Evolutionary conservation across 1,284 basidiomycete genomes (phyloP), one percentile per base, ranked within the genome.

Genomic region (Boletellus deceptivus): DNA sequence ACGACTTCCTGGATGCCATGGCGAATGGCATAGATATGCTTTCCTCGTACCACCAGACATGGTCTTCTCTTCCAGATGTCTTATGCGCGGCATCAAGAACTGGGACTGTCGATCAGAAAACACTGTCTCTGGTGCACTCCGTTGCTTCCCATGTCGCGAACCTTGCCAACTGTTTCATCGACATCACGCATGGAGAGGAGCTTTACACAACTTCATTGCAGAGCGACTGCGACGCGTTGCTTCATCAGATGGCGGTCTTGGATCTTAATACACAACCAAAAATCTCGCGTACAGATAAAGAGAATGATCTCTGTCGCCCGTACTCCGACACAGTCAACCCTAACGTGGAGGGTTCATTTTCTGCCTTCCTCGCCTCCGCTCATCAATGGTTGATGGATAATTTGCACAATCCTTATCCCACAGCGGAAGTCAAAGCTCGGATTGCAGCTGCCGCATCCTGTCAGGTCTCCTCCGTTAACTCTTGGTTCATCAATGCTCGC

Each of bases 331-430:
- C 33, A 14, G n/a, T 10, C 29, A 2, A 9, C 4, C 13, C 3
- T 4, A 17, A n/a, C 7, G 11, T 3, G 1, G 36, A 34, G 0
- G 3, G 8, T 1, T 40, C 40, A 0, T 24, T 18, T 0, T 11
- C 59, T 10, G n/a, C 45, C 0, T 49, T 53, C 3, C 10, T 52
- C 0, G 0, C 1, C 0, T 0, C 46, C 0, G 46, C 53, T 0
- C 9, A 54, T 33, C 42, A 1, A 3, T 64, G 80, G 79, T 50
- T 83, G 0, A 5, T 78, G 3, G 47, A 67, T 0, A 75, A 82
- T 49, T 43, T 80, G 1, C 70, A 76, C 40, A 73, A 80, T 42
- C 80, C 81, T 0, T 83, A 81, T 47, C 80, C 80, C 0, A 65
- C 68, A 17, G 63, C 73, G 2, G 59, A 50, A 39, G 36, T 60